Conservation (phyloP, 192 early-diverging fungal species). For the Coemansia brasiliensis region DNA sequence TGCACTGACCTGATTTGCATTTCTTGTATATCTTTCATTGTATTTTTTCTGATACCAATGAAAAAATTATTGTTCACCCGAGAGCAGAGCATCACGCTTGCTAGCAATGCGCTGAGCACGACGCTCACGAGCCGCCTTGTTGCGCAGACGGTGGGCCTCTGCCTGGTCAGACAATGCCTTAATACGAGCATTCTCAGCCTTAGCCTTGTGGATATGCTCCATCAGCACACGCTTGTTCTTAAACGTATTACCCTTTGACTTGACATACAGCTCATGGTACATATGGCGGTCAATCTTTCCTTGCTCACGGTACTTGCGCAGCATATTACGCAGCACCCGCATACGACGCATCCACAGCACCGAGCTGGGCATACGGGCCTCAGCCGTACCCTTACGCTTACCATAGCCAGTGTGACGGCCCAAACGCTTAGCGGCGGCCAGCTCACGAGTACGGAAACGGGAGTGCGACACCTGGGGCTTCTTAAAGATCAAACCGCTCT, state of each 20-base stretch:
- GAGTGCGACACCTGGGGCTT: slow-evolving; percentile 88
- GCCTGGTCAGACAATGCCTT: slow-evolving; percentile 94
- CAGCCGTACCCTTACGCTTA: slow-evolving; percentile 93
- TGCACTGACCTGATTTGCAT: too few species aligned
- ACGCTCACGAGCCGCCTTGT: slow-evolving; percentile 93
- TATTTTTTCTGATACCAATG: background rate
- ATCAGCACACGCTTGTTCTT: slow-evolving; percentile 99
- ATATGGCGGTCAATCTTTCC: slow-evolving; percentile 98
- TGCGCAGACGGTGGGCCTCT: slow-evolving; percentile 94
- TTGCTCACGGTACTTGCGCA: slow-evolving; percentile 96
- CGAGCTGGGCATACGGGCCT: slow-evolving; percentile 94
- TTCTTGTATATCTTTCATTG: background rate
- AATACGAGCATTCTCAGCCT: slow-evolving; percentile 95
- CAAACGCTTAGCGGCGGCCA: slow-evolving; percentile 90
- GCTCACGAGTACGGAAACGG: slow-evolving; percentile 90
- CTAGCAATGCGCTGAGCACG: slow-evolving; percentile 79
- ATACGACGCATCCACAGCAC: slow-evolving; percentile 98
- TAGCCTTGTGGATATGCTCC: slow-evolving; percentile 99
- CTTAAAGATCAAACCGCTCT: slow-evolving; percentile 95
- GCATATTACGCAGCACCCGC: slow-evolving; percentile 92
- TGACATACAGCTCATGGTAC: slow-evolving; percentile 96
- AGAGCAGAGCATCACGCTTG: slow-evolving; percentile 83
- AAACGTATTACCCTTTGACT: slow-evolving; percentile 99
- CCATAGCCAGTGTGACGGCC: slow-evolving; percentile 95
- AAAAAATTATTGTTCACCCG: slow-evolving; percentile 35